phyloP scores from a whole-genome alignment of 176 grass and related monocot species.

The Themeda triandra region DNA sequence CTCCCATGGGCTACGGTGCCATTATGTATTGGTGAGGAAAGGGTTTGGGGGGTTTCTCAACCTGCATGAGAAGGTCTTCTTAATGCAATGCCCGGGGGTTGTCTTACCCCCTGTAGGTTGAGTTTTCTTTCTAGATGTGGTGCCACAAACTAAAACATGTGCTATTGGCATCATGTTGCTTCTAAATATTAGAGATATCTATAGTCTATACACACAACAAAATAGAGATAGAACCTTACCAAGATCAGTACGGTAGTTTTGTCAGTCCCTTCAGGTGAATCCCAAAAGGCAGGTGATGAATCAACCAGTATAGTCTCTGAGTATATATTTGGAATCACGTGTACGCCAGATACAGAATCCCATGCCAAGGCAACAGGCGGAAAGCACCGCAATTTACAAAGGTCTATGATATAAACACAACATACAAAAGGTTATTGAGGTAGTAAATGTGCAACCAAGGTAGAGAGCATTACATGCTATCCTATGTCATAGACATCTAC shows the following conservation, averaged over 20 bases:
- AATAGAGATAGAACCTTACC: slow-evolving; percentile 43
- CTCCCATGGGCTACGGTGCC: too few species aligned
- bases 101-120: too few species aligned
- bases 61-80: too few species aligned
- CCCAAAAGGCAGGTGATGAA: slow-evolving; percentile 88
- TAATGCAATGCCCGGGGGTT: too few species aligned
- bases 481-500: neutral
- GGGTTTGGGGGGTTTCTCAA: too few species aligned
- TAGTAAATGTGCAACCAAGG: slow-evolving; percentile 10
- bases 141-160: too few species aligned
- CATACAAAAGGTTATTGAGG: slow-evolving; percentile 1
- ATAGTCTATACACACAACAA: neutral
- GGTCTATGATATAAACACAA: slow-evolving; percentile 45
- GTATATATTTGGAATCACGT: slow-evolving; percentile 83
- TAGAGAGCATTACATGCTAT: slow-evolving; percentile 2
- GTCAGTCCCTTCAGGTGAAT: slow-evolving; percentile 54
- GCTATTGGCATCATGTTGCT: too few species aligned
- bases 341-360: slow-evolving; percentile 82
- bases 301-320: slow-evolving; percentile 76
- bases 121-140: too few species aligned
- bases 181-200: too few species aligned
- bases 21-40: too few species aligned
- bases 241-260: slow-evolving; percentile 74
- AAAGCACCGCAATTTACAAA: slow-evolving; percentile 95
- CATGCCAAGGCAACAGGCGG: slow-evolving; percentile 83